Percentiles rank a stretch among this genome's conserved stretches.
Conservation (phyloP, 176 grass and related monocot genomes). For the Raddia guianensis region DNA sequence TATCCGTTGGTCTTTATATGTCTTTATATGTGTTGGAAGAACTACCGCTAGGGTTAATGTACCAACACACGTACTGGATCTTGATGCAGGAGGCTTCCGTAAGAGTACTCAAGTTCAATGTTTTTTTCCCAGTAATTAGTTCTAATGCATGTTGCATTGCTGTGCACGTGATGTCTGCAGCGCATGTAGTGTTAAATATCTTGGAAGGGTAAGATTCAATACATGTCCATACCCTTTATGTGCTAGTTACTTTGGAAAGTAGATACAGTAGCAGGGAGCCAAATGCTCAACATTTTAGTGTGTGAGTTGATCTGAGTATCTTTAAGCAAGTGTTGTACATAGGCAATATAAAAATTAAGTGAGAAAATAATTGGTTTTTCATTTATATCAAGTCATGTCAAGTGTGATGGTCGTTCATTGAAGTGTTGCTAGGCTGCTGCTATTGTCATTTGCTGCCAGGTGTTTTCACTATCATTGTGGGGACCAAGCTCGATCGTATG, state of each 20-base stretch:
- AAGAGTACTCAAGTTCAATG: not conserved
- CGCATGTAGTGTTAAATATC: not conserved
- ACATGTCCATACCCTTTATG: not conserved
- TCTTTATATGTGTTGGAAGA: not conserved
- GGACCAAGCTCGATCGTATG: not conserved
- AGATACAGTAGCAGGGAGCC: conserved; percentile 1
- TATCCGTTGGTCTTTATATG: not conserved
- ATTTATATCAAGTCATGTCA: conserved; percentile 33
- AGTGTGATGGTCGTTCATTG: not conserved
- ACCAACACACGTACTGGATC: not conserved
- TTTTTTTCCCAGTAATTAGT: not conserved
- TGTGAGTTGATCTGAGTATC: not conserved
- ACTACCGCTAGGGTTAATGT: not conserved
- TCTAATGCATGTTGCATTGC: not conserved
- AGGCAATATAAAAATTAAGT: not conserved
- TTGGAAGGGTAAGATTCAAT: not conserved
- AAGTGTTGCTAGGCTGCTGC: conserved; percentile 5
- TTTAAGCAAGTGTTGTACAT: not conserved
- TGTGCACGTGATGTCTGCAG: not conserved
- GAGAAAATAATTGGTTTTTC: conserved; percentile 22
- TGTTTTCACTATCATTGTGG: conserved; percentile 3
- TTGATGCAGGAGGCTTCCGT: not conserved
- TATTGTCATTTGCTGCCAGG: conserved; percentile 23
- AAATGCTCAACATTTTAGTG: not conserved
- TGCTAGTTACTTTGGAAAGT: not conserved